Evolutionary conservation across 495 filamentous ascomycete genomes (phyloP), one percentile per base, ranked within the genome.

Genomic region (Aspergillus ostianus): DNA sequence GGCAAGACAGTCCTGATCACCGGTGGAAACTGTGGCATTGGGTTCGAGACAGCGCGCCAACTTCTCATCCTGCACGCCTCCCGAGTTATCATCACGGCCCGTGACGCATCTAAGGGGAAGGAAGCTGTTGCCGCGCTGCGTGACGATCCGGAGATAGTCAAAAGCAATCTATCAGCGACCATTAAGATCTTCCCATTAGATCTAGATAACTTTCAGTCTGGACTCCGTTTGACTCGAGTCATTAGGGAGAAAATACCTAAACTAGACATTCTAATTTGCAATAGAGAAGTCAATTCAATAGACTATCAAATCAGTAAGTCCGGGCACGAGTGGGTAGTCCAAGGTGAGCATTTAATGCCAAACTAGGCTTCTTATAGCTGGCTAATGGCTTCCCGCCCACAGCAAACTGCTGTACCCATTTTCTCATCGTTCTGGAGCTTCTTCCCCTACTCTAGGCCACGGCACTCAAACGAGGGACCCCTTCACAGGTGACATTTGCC

Each of bases 11-110:
- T 82, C 20, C 67, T 86, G 46, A 64, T 85, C 32, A 87, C 82
- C 0, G 83, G 84, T 21, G 73, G 73, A 18, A 84, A 83, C 55
- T 70, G 65, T 4, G 84, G 85, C 19, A 61, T 86, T 1, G 82
- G 82, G 23, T 74, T 78, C 26, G 82, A 83, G 62, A 73, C 72
- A 19, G 73, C 77, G 12, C 67, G 70, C 10, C 73, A 77, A 61
- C 69, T 71, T 21, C 36, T 73, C 6, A 51, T 52, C 2, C 51
- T 66, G 18, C 52, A 62, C 6, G 62, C 56, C 2, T 32, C 55
- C 12, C 63, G 60, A 5, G 56, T 72, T 15, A 67, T 73, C 26
- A 62, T 75, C 58, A 67, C 66, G 4, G 60, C 63, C n/a, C 67
- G 69, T 19, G 53, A 48, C 26, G n/a, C 45, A 30, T 26, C 53